Evolutionary conservation across 768 basidiomycete species (phyloP).

Genomic region (Collybia mongolica): DNA sequence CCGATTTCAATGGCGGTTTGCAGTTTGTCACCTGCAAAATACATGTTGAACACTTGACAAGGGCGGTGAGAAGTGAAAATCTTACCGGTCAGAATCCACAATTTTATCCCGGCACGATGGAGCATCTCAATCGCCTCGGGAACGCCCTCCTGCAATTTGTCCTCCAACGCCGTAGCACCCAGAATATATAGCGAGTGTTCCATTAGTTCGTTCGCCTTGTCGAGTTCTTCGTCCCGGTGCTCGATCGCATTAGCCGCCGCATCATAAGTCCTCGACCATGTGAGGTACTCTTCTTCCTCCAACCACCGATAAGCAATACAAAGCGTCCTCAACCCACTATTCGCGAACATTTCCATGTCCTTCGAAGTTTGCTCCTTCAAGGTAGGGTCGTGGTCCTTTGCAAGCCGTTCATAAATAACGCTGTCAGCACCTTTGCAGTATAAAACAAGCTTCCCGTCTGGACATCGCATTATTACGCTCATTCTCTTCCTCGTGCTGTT

Average conservation of each 20-base stretch:
- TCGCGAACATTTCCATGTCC: constrained; percentile 95
- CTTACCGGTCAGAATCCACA: constrained; percentile 94
- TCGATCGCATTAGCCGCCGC: constrained; percentile 73
- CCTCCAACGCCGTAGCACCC: constrained; percentile 94
- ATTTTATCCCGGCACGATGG: constrained; percentile 91
- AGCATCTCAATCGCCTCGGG: constrained; percentile 93
- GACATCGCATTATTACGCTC: constrained; percentile 86
- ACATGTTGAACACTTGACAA: neutral
- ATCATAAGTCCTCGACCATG: constrained; percentile 81
- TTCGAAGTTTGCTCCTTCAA: constrained; percentile 76
- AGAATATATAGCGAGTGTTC: constrained; percentile 84
- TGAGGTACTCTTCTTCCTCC: constrained; percentile 78
- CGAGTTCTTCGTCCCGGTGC: constrained; percentile 89
- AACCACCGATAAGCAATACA: constrained; percentile 84
- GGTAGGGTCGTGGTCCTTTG: constrained; percentile 67
- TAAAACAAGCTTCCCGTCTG: constrained; percentile 78
- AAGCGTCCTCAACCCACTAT: constrained; percentile 86
- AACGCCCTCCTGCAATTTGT: constrained; percentile 96
- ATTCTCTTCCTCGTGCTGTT: constrained; percentile 93
- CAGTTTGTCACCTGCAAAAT: constrained; percentile 78
- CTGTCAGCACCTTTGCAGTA: constrained; percentile 98
- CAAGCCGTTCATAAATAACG: constrained; percentile 87
- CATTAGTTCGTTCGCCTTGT: constrained; percentile 80
- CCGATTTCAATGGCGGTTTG: constrained; percentile 99
- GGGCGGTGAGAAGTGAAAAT: constrained; percentile 7